Evolutionary conservation across 2,329 filamentous ascomycete species (phyloP), one percentile per base, ranked within the genome.

Genomic region (Cercospora sp.): DNA sequence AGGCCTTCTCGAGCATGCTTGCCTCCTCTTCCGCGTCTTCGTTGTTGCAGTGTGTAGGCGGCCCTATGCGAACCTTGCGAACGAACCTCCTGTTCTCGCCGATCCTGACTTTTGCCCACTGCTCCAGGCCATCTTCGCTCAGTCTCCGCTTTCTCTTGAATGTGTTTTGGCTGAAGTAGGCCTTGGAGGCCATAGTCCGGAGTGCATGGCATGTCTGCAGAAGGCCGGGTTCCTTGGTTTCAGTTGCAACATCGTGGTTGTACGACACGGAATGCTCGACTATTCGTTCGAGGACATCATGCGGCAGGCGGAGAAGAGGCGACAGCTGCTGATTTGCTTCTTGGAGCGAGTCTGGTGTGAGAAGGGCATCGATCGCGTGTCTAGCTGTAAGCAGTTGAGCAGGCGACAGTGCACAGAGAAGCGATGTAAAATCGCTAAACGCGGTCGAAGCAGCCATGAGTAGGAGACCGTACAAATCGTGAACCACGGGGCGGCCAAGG

Each of bases 81-180:
- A 69, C 31, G 31, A 64, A 58, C 39, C 65, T 61, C 60, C 64
- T 66, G 30, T 69, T 61, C 53, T 67, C 67, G 6, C 67, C 64
- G 3, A 69, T 48, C 16, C 64, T 31, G 4, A 64, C 57, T 39
- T 69, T 69, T 1, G 61, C 65, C 67, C 67, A 69, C 13, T 51
- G 60, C 63, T 67, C 67, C 12, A 69, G 28, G 16, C 57, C 28
- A n/a, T 67, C 33, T 20, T 62, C 67, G 26, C 59, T 65, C 13
- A 64, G 58, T 23, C 64, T 64, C 3, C 67, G 64, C 28, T 69
- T 69, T 9, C 64, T 66, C 45, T 64, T 67, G 64, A 69, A 69
- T 1, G 67, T 69, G 64, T 69, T 69, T 18, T 62, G 64, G 33
- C 65, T 64, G 42, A 67, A 64, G 53, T 69, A 69, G 7, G 60